A percentile compares a stretch with the other conserved stretches of the same genome.
Evolutionary conservation across 1,284 basidiomycete genomes (phyloP).

Genomic region (Austroboletus olivaceoglutinosus): DNA sequence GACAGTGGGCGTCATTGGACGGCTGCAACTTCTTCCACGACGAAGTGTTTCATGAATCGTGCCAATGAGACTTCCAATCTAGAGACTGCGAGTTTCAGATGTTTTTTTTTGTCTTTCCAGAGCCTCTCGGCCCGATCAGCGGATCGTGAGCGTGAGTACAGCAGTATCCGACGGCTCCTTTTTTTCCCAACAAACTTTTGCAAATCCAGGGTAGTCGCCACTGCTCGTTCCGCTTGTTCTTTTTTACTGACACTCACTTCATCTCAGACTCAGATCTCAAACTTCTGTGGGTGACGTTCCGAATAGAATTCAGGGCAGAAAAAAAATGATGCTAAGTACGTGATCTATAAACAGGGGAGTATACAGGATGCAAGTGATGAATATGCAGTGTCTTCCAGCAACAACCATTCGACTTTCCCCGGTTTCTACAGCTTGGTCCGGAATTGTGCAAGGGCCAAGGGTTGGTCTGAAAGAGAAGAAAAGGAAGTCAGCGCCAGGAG

Average conservation of each 20-base stretch:
- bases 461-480: constrained; percentile 25
- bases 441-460: constrained; percentile 31
- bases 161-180: too few species aligned
- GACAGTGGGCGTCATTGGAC: too few species aligned
- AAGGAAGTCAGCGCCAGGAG: neutral
- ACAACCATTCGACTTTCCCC: neutral
- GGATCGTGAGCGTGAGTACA: too few species aligned
- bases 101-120: too few species aligned
- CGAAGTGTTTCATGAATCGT: too few species aligned
- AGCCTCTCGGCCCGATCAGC: too few species aligned
- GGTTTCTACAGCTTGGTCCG: constrained; percentile 21
- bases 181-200: too few species aligned
- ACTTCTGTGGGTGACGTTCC: neutral
- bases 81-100: too few species aligned
- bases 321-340: neutral
- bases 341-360: neutral
- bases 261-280: too few species aligned
- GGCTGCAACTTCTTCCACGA: too few species aligned
- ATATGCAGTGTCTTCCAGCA: neutral
- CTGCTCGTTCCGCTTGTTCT: neutral
- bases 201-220: too few species aligned
- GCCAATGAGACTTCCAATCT: too few species aligned
- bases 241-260: neutral
- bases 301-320: neutral
- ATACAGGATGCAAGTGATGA: neutral